Conservation (phyloP, 2,329 filamentous ascomycete genomes). For the Aspergillus tamarii region DNA sequence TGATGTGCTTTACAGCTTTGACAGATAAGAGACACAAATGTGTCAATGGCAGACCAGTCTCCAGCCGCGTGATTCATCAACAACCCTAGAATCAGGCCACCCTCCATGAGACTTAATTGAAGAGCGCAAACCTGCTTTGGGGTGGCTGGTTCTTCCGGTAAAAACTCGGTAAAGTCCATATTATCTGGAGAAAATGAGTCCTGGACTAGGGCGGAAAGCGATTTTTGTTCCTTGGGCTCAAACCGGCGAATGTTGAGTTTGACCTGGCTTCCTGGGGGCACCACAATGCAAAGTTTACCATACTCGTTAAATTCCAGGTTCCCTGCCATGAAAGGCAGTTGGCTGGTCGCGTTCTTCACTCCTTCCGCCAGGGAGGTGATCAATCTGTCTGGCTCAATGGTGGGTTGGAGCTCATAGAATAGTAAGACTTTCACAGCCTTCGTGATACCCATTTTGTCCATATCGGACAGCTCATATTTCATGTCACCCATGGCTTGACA, state of each 20-base stretch:
- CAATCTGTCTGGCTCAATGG: conserved; percentile 13
- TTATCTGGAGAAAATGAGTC: conserved; percentile 18
- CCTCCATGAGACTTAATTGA: conserved; percentile 26
- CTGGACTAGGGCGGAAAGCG: conserved; percentile 15
- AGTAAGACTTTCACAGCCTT: conserved; percentile 25
- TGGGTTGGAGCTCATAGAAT: conserved; percentile 23
- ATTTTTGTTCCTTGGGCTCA: conserved; percentile 13
- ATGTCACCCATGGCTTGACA: not conserved
- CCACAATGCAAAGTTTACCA: conserved; percentile 21
- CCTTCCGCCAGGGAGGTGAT: conserved; percentile 22
- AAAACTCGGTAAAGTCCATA: conserved; percentile 14
- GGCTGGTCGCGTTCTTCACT: conserved; percentile 20
- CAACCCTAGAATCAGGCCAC: conserved; percentile 24
- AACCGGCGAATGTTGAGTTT: conserved; percentile 15
- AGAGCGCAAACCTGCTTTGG: conserved; percentile 22
- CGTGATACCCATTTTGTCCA: conserved; percentile 25
- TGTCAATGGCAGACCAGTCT: conserved; percentile 29
- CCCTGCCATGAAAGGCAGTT: conserved; percentile 27
- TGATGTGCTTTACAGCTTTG: conserved; percentile 24
- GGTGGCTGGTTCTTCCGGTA: conserved; percentile 14
- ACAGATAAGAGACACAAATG: conserved; percentile 26
- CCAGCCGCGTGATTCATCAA: conserved; percentile 25
- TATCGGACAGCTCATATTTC: conserved; percentile 27
- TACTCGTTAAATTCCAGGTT: conserved; percentile 15
- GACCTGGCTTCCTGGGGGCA: conserved; percentile 9